These are phyloP conservation scores for Saitozyma sp. DNA, from an alignment of 768 basidiomycete genomes.

Conservation along the genomic window DNA sequence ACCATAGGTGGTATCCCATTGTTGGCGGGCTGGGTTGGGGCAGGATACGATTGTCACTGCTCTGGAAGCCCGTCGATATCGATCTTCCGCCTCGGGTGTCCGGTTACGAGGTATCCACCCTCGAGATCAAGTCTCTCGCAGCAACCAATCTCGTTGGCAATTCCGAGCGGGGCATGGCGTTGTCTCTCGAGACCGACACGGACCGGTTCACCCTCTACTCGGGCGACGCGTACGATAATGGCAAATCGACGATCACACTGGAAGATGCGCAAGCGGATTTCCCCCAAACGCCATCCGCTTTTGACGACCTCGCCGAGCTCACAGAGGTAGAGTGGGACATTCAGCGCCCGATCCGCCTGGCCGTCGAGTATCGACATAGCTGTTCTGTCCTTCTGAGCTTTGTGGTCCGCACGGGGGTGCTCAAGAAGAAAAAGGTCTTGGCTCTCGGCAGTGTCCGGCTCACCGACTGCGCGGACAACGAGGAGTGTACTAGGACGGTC, in stretches of 20 bases:
- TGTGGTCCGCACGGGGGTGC: conserved; percentile 19
- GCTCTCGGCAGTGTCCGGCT: conserved; percentile 43
- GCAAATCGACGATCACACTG: neutral
- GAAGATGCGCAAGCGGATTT: neutral
- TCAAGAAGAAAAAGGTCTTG: conserved; percentile 43
- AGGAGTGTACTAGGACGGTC: conserved; percentile 18
- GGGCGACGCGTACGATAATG: neutral
- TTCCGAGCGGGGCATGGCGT: conserved; percentile 23
- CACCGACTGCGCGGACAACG: conserved; percentile 32
- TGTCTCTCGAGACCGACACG: conserved; percentile 44
- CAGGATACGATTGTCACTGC: conserved; percentile 44
- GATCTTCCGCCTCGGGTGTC: conserved; percentile 40
- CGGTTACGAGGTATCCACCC: conserved; percentile 48
- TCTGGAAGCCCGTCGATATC: conserved; percentile 52
- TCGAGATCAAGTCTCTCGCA: conserved; percentile 34
- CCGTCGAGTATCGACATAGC: conserved; percentile 50
- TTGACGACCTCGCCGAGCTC: neutral
- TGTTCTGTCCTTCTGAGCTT: conserved; percentile 48
- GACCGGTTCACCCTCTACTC: conserved; percentile 31
- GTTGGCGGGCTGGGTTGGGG: conserved; percentile 52
- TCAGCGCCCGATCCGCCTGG: conserved; percentile 33
- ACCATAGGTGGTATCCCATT: conserved; percentile 41
- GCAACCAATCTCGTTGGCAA: conserved; percentile 18
- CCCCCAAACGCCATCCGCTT: conserved; percentile 1
- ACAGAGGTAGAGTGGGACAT: conserved; percentile 40